Percentiles rank a stretch among this genome's conserved stretches.
Evolutionary conservation across 371 early-diverging fungal genomes (phyloP).

Genomic region (Blakeslea trispora): DNA sequence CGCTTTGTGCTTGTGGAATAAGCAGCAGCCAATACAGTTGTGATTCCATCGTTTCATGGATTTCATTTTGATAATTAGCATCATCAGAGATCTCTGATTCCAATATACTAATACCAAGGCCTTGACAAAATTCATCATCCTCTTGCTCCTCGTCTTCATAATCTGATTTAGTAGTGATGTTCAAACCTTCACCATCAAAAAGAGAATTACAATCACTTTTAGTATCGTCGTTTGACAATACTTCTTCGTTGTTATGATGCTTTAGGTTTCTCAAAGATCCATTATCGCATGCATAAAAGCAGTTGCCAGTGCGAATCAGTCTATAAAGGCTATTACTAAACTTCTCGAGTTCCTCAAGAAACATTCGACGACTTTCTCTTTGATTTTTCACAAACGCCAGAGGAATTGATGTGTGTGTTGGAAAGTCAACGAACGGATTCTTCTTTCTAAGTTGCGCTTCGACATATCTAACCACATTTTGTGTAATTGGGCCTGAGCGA

Average conservation of each 20-base stretch:
- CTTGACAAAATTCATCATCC: constrained; percentile 48
- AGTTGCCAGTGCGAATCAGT: constrained; percentile 57
- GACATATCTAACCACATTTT: constrained; percentile 59
- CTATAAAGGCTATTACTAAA: constrained; percentile 52
- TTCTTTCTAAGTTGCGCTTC: constrained; percentile 65
- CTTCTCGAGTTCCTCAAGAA: constrained; percentile 60
- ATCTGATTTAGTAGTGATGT: constrained; percentile 12
- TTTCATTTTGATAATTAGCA: constrained; percentile 1
- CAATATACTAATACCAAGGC: constrained; percentile 49
- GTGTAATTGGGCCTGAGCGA: constrained; percentile 55
- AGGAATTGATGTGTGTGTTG: constrained; percentile 62
- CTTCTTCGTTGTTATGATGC: background rate
- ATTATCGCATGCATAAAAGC: constrained; percentile 63
- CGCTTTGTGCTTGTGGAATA: constrained; percentile 53
- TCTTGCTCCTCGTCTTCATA: constrained; percentile 9
- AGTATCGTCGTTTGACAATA: background rate
- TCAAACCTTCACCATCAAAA: constrained; percentile 20
- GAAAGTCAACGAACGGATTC: constrained; percentile 68
- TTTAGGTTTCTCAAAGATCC: constrained; percentile 9
- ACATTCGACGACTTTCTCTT: constrained; percentile 52
- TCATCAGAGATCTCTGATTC: constrained; percentile 31
- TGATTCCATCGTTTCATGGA: constrained; percentile 17
- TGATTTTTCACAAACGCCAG: constrained; percentile 62
- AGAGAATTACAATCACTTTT: constrained; percentile 4
- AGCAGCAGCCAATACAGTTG: constrained; percentile 70